Evolutionary conservation across 495 filamentous ascomycete genomes (phyloP), one percentile per base, ranked within the genome.

Genomic region (Rostrohypoxylon terebratum): DNA sequence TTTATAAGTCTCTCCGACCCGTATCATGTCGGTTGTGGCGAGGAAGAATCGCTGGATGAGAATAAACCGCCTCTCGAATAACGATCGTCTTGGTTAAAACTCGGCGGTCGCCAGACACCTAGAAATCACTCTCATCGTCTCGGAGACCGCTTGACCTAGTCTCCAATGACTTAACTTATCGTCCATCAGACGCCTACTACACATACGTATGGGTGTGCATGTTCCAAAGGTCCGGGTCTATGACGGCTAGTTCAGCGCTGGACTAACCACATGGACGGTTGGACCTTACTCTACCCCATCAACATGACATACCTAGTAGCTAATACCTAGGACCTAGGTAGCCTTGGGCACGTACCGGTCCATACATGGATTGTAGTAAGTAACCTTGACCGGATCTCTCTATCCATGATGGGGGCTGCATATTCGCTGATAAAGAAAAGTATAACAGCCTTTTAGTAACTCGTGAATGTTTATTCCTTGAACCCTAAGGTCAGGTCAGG

Each of bases 171-270:
- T 51, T 48, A 23, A 47, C 14, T 48, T 57, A 38, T 66, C 31
- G 16, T 42, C 54, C 59, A 53, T 64, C 54, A 60, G 59, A 65
- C 50, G 54, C 54, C 33, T n/a, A 38, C 45, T 63, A 57, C 16
- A 4, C 11, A 38, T 13, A 38, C 7, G 38, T 63, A 57, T 28
- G 4, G 36, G 6, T 5, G 20, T 28, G 23, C 50, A 61, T 62
- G 62, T 66, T 66, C 66, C 66, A 74, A 65, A 66, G 69, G 34
- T 40, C 50, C 51, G 71, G 71, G 48, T 60, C 61, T 50, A 63
- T 62, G 71, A 63, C 62, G 18, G 11, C 34, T 44, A 66, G 62
- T 59, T 42, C 57, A 66, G 63, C 55, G 10, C 61, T 66, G 48
- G 71, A 33, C 61, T 53, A 66, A 59, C 48, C 57, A 62, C 66